Conservation (phyloP, 441 rosid species). For the Pelargonium cotyledonis region DNA sequence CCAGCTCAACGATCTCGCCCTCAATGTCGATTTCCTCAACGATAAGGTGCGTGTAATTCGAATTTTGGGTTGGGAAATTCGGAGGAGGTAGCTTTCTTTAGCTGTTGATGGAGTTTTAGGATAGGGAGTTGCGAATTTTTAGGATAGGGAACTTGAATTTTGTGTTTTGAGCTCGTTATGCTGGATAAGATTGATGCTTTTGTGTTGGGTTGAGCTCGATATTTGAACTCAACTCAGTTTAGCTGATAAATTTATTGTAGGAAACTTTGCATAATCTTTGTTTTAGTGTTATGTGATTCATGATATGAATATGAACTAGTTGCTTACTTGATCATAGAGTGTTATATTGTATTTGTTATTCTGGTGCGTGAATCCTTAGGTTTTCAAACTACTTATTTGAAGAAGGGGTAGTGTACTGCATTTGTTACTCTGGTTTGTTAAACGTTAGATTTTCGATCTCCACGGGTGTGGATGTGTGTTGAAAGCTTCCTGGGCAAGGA, state of each 20-base stretch:
- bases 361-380: background rate
- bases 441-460: too few relatives aligned
- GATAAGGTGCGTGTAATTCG: conserved; percentile 40
- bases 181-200: too few relatives aligned
- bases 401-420: too few relatives aligned
- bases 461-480: background rate
- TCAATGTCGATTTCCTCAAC: conserved; percentile 81
- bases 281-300: too few relatives aligned
- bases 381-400: background rate
- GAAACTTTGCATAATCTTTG: too few relatives aligned
- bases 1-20: conserved; percentile 80
- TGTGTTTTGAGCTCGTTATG: background rate
- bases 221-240: too few relatives aligned
- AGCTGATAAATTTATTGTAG: too few relatives aligned
- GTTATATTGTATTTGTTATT: background rate
- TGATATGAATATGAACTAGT: background rate
- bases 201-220: too few relatives aligned
- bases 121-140: background rate
- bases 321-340: background rate
- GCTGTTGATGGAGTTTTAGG: background rate
- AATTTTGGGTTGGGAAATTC: background rate
- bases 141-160: background rate
- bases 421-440: too few relatives aligned
- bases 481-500: too few relatives aligned
- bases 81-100: background rate